phyloP scores from a whole-genome alignment of 2,329 filamentous ascomycete species.

The Chalara sp. region DNA sequence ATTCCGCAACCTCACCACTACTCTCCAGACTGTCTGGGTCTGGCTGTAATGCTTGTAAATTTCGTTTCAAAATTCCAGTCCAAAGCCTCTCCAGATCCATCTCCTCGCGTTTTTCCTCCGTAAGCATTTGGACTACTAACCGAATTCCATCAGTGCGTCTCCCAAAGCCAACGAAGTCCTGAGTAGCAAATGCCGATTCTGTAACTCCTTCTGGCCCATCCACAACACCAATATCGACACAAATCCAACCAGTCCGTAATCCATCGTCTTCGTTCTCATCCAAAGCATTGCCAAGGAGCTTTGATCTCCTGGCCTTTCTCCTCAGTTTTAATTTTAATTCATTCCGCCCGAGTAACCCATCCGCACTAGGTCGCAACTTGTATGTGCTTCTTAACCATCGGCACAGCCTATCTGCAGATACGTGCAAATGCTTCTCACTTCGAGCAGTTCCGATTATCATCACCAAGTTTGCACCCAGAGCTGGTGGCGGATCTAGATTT shows the following conservation, averaged over 20 bases:
- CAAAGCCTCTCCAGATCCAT: slow-evolving; percentile 62
- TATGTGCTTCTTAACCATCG: slow-evolving; percentile 74
- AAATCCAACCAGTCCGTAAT: slow-evolving; percentile 91
- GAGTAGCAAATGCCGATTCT: slow-evolving; percentile 39
- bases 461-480: slow-evolving; percentile 78
- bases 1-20: too few relatives aligned
- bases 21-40: too few relatives aligned
- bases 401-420: slow-evolving; percentile 82
- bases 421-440: slow-evolving; percentile 87
- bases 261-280: slow-evolving; percentile 69
- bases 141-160: slow-evolving; percentile 46
- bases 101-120: slow-evolving; percentile 61
- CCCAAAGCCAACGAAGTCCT: slow-evolving; percentile 72
- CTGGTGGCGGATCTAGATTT: slow-evolving; percentile 75
- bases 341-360: slow-evolving; percentile 82
- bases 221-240: slow-evolving; percentile 76
- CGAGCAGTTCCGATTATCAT: slow-evolving; percentile 92
- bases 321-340: slow-evolving; percentile 84
- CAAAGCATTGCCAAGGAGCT: slow-evolving; percentile 65
- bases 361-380: slow-evolving; percentile 69
- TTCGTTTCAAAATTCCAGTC: slow-evolving; percentile 26
- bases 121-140: slow-evolving; percentile 66
- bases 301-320: slow-evolving; percentile 73
- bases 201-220: slow-evolving; percentile 40
- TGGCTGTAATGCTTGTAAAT: slow-evolving; percentile 20